Evolutionary conservation across 192 early-diverging fungal species (phyloP).

Genomic region (Allomyces arbusculus): DNA sequence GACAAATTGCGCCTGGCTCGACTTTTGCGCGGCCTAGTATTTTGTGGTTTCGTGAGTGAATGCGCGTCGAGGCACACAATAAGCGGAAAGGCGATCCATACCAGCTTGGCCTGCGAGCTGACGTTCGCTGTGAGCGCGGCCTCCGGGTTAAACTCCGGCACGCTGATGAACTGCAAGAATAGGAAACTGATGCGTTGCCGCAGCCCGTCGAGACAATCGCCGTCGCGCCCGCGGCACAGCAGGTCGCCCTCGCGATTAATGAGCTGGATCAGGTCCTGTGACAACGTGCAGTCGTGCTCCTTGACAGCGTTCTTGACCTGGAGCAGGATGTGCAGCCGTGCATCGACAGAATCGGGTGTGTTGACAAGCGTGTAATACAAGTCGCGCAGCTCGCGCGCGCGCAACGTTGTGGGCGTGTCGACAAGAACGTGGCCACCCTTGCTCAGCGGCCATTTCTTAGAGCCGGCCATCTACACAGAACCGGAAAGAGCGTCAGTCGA

Average conservation of each 20-base stretch:
- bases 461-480: slow-evolving; percentile 11
- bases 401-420: slow-evolving; percentile 33
- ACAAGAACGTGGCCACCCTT: slow-evolving; percentile 12
- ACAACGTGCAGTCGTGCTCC: slow-evolving; percentile 39
- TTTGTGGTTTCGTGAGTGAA: too few species aligned
- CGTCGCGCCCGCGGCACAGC: slow-evolving; percentile 25
- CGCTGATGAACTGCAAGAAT: slow-evolving; percentile 37
- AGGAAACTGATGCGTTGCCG: slow-evolving; percentile 27
- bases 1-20: slow-evolving; percentile 5
- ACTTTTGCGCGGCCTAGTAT: neutral
- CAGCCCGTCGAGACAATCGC: slow-evolving; percentile 29
- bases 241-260: slow-evolving; percentile 40
- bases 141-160: slow-evolving; percentile 40
- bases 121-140: neutral
- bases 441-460: slow-evolving; percentile 15
- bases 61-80: too few species aligned
- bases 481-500: neutral
- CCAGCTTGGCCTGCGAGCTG: slow-evolving; percentile 23
- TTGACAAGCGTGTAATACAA: slow-evolving; percentile 32
- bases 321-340: slow-evolving; percentile 31
- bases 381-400: slow-evolving; percentile 34
- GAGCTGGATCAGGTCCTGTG: slow-evolving; percentile 33
- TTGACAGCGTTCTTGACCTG: slow-evolving; percentile 44
- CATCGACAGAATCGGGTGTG: slow-evolving; percentile 25
- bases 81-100: neutral